Percentiles rank a stretch among this genome's conserved stretches.
Conservation (phyloP, 2,329 filamentous ascomycete species). For the Aspergillus aculeatinus region DNA sequence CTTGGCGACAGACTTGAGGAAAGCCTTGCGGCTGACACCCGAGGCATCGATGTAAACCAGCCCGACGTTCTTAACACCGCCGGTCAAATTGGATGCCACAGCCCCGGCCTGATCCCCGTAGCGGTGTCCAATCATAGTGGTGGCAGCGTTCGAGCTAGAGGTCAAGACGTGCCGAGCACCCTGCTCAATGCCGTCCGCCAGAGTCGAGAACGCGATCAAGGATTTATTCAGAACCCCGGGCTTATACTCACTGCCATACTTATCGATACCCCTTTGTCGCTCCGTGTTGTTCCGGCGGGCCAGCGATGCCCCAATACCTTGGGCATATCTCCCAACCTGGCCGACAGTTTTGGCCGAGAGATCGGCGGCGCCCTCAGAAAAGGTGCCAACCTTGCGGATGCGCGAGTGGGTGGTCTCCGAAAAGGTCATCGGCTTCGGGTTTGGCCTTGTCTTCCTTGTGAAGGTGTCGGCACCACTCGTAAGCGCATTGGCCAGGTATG, state of each 20-base stretch:
- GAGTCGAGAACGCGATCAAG: slow-evolving; percentile 91
- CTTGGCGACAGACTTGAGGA: slow-evolving; percentile 93
- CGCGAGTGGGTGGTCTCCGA: slow-evolving; percentile 78
- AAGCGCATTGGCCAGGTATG: slow-evolving; percentile 74
- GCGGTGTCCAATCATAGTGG: slow-evolving; percentile 80
- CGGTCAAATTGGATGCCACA: slow-evolving; percentile 71
- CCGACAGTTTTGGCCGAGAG: slow-evolving; percentile 85
- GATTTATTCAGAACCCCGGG: slow-evolving; percentile 93
- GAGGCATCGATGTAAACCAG: slow-evolving; percentile 96
- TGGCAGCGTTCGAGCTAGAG: slow-evolving; percentile 74
- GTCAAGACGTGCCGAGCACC: slow-evolving; percentile 75
- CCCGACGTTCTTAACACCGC: slow-evolving; percentile 92
- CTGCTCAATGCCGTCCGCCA: slow-evolving; percentile 90
- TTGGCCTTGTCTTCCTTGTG: slow-evolving; percentile 75
- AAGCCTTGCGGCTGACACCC: slow-evolving; percentile 82
- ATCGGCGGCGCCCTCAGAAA: slow-evolving; percentile 75
- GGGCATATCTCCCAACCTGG: slow-evolving; percentile 76
- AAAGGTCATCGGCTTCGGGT: slow-evolving; percentile 80
- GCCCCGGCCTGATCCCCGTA: slow-evolving; percentile 84
- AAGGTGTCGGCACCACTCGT: slow-evolving; percentile 76
- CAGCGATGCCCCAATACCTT: slow-evolving; percentile 81
- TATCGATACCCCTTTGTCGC: slow-evolving; percentile 63
- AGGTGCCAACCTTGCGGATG: slow-evolving; percentile 84
- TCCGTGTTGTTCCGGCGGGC: slow-evolving; percentile 59
- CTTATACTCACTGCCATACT: slow-evolving; percentile 76